Percentiles rank a stretch among this genome's conserved stretches.
These are phyloP conservation scores for Collariella sp. DNA, from an alignment of 495 filamentous ascomycete species.

Conservation along the genomic window DNA sequence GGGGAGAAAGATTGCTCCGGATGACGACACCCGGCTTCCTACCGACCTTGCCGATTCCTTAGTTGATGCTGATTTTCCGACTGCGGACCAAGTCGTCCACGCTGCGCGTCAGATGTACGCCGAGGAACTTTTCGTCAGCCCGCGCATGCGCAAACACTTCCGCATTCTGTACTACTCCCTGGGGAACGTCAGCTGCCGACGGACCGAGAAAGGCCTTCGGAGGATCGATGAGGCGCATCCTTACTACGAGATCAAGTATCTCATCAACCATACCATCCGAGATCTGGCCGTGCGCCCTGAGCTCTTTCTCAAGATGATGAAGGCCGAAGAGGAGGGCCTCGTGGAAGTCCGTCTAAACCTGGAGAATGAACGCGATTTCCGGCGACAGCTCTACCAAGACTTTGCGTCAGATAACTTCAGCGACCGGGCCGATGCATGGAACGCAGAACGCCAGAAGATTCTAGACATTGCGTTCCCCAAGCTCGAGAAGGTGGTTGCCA, in stretches of 20 bases:
- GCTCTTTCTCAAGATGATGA: slow-evolving; percentile 89
- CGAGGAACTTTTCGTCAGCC: slow-evolving; percentile 82
- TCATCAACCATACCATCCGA: slow-evolving; percentile 72
- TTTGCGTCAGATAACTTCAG: slow-evolving; percentile 92
- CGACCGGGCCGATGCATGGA: slow-evolving; percentile 93
- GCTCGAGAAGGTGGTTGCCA: slow-evolving; percentile 74
- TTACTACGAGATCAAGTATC: slow-evolving; percentile 97
- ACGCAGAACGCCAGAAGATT: slow-evolving; percentile 71
- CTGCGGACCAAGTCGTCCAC: slow-evolving; percentile 62
- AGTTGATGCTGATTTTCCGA: slow-evolving; percentile 62
- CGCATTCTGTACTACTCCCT: slow-evolving; percentile 71
- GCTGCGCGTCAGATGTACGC: slow-evolving; percentile 81
- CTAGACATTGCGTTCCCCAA: slow-evolving; percentile 72
- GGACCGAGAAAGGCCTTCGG: slow-evolving; percentile 89
- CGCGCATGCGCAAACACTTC: slow-evolving; percentile 82
- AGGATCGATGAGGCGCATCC: slow-evolving; percentile 92
- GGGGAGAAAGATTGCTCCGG: slow-evolving; percentile 67
- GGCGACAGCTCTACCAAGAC: slow-evolving; percentile 61
- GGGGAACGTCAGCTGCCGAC: slow-evolving; percentile 72
- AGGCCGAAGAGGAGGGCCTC: slow-evolving; percentile 86
- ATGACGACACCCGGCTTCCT: slow-evolving; percentile 67
- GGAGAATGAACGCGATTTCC: slow-evolving; percentile 65
- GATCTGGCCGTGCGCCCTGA: slow-evolving; percentile 78
- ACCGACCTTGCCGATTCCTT: slow-evolving; percentile 78
- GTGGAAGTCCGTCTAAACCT: slow-evolving; percentile 74